Evolutionary conservation across 1,284 basidiomycete genomes (phyloP).

Genomic region (Austroboletus rostrupii): DNA sequence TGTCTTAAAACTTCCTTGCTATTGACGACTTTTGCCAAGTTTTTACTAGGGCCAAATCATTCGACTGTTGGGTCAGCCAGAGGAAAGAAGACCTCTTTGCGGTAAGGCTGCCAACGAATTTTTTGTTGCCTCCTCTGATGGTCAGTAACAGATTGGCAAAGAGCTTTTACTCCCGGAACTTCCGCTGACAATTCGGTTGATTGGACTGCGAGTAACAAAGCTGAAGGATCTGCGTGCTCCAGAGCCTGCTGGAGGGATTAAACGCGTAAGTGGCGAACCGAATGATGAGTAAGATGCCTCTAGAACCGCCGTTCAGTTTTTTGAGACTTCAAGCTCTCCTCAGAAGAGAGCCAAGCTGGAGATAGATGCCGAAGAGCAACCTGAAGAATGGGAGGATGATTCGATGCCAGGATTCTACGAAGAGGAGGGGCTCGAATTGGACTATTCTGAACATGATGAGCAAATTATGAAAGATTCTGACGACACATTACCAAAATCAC

Average conservation of each 20-base stretch:
- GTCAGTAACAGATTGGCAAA: conserved; percentile 60
- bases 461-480: conserved; percentile 17
- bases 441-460: conserved; percentile 18
- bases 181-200: conserved; percentile 72
- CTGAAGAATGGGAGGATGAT: conserved; percentile 34
- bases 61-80: conserved; percentile 65
- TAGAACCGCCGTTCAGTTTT: conserved; percentile 44
- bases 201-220: conserved; percentile 81
- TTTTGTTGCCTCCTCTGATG: conserved; percentile 4
- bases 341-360: conserved; percentile 41
- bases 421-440: conserved; percentile 33
- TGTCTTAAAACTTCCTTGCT: background rate
- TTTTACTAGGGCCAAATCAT: conserved; percentile 78
- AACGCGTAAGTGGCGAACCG: conserved; percentile 45
- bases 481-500: conserved; percentile 2
- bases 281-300: background rate
- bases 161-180: conserved; percentile 79
- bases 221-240: conserved; percentile 70
- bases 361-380: conserved; percentile 6
- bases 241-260: conserved; percentile 51
- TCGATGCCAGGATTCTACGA: conserved; percentile 58
- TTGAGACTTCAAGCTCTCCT: conserved; percentile 39
- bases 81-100: conserved; percentile 77
- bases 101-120: conserved; percentile 39
- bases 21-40: conserved; percentile 39